Conservation (phyloP, 345 rosid genomes). For the Brassica napus region DNA sequence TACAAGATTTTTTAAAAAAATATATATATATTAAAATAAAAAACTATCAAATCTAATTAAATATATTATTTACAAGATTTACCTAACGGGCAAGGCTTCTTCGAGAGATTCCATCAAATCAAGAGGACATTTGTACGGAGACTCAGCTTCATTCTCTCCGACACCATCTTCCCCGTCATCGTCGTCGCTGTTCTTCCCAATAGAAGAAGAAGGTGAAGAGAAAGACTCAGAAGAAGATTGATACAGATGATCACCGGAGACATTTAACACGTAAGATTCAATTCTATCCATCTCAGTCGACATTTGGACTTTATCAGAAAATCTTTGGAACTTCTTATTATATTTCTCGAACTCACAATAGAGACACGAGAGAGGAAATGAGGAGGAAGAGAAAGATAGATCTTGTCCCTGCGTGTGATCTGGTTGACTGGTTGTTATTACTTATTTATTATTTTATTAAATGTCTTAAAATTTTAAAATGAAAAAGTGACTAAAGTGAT, state of each 20-base stretch:
- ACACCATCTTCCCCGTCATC: constrained; percentile 38
- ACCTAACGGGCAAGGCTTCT: constrained; percentile 69
- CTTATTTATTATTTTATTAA: not conserved
- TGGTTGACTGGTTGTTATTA: constrained; percentile 4
- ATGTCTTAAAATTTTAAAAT: not conserved
- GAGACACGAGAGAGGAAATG: not conserved
- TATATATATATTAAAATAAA: too few species aligned
- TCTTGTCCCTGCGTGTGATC: constrained; percentile 24
- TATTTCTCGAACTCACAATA: not conserved
- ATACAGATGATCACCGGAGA: constrained; percentile 17
- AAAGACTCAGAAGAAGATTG: constrained; percentile 35
- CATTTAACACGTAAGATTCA: constrained; percentile 35
- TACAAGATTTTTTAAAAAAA: too few species aligned
- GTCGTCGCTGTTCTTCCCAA: constrained; percentile 61
- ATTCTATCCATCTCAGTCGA: constrained; percentile 42
- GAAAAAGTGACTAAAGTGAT: not conserved
- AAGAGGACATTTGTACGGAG: constrained; percentile 53
- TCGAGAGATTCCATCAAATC: constrained; percentile 63
- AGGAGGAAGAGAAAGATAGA: constrained; percentile 25
- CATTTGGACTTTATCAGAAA: constrained; percentile 4
- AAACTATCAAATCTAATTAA: too few species aligned
- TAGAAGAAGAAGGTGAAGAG: constrained; percentile 48
- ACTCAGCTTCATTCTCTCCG: constrained; percentile 62
- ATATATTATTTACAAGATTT: not conserved
- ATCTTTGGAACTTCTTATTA: not conserved